Percentiles rank a stretch among this genome's conserved stretches.
Evolutionary conservation across 1,284 basidiomycete genomes (phyloP).

Genomic region (Sutorius eximius): DNA sequence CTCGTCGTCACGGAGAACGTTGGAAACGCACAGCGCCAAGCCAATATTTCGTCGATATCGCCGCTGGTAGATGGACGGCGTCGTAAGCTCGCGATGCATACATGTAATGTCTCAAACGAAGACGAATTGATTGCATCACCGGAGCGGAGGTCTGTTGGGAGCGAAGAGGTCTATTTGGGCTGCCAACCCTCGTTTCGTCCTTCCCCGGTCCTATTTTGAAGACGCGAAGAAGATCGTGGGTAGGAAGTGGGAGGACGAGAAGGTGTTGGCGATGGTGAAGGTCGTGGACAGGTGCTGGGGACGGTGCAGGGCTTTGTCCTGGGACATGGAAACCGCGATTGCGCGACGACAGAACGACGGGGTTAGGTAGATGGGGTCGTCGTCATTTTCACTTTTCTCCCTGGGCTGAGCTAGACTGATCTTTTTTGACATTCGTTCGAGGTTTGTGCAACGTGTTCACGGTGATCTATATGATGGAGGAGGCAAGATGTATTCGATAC

Average conservation of each 20-base stretch:
- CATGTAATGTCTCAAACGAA: constrained; percentile 63
- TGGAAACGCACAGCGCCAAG: constrained; percentile 18
- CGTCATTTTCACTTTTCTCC: no score
- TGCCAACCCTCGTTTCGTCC: not conserved
- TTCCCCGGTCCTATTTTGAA: constrained; percentile 60
- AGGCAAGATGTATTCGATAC: constrained; percentile 1
- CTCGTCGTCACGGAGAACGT: constrained; percentile 12
- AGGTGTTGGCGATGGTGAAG: no score
- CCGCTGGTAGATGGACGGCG: constrained; percentile 69
- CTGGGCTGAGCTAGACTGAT: no score
- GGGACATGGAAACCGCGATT: no score
- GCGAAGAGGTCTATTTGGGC: not conserved
- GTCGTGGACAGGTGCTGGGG: no score
- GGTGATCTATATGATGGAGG: not conserved
- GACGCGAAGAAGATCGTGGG: constrained; percentile 62
- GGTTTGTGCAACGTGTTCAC: no score
- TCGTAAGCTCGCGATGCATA: constrained; percentile 71
- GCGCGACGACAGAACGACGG: no score
- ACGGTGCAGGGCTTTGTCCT: no score
- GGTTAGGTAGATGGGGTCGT: no score
- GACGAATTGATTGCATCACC: constrained; percentile 69
- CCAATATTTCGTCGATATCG: constrained; percentile 39
- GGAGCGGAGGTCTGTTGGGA: constrained; percentile 64
- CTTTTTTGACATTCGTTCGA: no score
- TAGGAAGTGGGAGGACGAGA: no score